Conservation (phyloP, 306 rosid genomes). For the Lupinus albus region DNA sequence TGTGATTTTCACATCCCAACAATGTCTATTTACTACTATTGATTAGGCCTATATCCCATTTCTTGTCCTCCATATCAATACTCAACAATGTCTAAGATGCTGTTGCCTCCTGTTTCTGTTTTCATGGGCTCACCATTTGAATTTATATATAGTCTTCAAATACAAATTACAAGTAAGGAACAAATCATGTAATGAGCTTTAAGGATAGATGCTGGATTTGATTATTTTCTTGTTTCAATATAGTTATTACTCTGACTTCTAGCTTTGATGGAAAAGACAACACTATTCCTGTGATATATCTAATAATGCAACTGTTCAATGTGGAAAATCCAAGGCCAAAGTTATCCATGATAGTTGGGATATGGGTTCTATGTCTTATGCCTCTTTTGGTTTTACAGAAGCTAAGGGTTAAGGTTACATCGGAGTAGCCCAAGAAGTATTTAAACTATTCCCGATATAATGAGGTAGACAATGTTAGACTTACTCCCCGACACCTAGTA, state of each 20-base stretch:
- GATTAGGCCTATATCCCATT: too few relatives aligned
- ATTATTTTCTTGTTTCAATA: neutral
- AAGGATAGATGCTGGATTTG: neutral
- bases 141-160: too few relatives aligned
- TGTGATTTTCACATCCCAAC: too few relatives aligned
- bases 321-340: slow-evolving; percentile 36
- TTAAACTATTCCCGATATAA: too few relatives aligned
- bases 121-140: neutral
- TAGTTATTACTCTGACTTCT: neutral
- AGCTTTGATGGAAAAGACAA: neutral
- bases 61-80: too few relatives aligned
- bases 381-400: slow-evolving; percentile 30
- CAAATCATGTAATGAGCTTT: neutral
- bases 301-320: neutral
- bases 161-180: neutral
- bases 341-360: slow-evolving; percentile 37
- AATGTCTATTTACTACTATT: too few relatives aligned
- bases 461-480: too few relatives aligned
- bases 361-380: slow-evolving; percentile 28
- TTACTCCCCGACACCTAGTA: too few relatives aligned
- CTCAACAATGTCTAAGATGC: neutral
- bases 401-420: too few relatives aligned
- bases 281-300: neutral
- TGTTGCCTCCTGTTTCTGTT: neutral
- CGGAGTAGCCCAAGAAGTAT: too few relatives aligned